These are phyloP conservation scores for Sisymbrium irio DNA, from an alignment of 345 rosid species.

Conservation along the genomic window DNA sequence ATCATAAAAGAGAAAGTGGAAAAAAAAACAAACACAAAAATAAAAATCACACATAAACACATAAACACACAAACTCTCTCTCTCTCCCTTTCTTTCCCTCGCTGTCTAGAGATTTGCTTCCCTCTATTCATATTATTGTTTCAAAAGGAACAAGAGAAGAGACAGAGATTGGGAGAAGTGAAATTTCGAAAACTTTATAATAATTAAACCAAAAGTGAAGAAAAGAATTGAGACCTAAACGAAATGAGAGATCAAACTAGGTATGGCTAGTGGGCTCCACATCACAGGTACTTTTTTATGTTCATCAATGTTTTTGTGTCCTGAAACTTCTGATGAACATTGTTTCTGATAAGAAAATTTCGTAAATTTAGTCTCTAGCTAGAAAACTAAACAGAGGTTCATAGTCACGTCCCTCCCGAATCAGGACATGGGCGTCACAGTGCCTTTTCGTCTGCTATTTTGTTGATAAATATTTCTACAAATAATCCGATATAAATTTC, in stretches of 20 bases:
- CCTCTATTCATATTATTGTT: slow-evolving; percentile 1
- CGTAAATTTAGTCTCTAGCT: slow-evolving; percentile 5
- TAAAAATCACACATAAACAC: background rate
- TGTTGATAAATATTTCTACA: background rate
- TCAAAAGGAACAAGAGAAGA: slow-evolving; percentile 3
- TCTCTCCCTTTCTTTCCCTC: slow-evolving; percentile 1
- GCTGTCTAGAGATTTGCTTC: slow-evolving; percentile 9
- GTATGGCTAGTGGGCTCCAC: slow-evolving; percentile 57
- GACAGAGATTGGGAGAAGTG: slow-evolving; percentile 35
- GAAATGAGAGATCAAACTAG: slow-evolving; percentile 48
- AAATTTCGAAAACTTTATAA: background rate
- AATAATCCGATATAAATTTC: background rate
- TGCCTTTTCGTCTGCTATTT: slow-evolving; percentile 30
- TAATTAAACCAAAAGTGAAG: background rate
- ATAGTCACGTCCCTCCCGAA: slow-evolving; percentile 34
- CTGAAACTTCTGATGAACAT: slow-evolving; percentile 30
- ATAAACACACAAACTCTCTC: background rate
- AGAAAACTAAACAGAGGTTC: background rate
- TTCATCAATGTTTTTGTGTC: slow-evolving; percentile 1
- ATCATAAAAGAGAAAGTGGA: background rate
- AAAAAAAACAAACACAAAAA: background rate
- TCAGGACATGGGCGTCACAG: slow-evolving; percentile 34
- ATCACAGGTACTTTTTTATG: slow-evolving; percentile 18
- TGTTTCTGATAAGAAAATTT: slow-evolving; percentile 24
- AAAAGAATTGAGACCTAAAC: slow-evolving; percentile 18